phyloP scores from a whole-genome alignment of 2,329 filamentous ascomycete species.

The Mycosphaerella arachidis region DNA sequence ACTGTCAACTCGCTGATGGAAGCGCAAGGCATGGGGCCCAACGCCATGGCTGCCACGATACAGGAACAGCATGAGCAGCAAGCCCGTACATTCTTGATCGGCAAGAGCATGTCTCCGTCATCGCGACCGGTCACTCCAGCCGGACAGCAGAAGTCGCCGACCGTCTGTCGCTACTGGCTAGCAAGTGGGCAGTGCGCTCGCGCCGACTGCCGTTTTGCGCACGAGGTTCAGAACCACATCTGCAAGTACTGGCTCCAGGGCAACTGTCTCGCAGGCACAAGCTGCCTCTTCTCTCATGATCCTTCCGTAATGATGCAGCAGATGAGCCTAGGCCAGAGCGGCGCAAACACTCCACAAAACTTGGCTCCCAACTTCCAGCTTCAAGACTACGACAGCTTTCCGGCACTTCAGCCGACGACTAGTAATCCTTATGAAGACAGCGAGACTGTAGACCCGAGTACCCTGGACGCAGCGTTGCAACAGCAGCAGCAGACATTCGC shows the following conservation, averaged over 20 bases:
- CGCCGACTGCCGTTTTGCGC: slow-evolving; percentile 94
- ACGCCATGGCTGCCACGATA: slow-evolving; percentile 23
- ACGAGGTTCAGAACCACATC: slow-evolving; percentile 89
- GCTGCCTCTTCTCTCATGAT: slow-evolving; percentile 96
- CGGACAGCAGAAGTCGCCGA: slow-evolving; percentile 71
- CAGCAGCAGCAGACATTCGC: slow-evolving; percentile 41
- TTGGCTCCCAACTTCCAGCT: slow-evolving; percentile 68
- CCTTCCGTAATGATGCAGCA: slow-evolving; percentile 80
- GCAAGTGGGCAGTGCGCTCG: slow-evolving; percentile 92
- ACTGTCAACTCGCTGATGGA: slow-evolving; percentile 89
- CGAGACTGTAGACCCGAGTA: slow-evolving; percentile 33
- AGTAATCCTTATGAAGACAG: slow-evolving; percentile 42
- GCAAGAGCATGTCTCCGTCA: slow-evolving; percentile 77
- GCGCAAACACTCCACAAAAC: slow-evolving; percentile 59
- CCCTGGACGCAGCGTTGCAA: slow-evolving; percentile 41
- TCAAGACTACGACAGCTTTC: slow-evolving; percentile 81
- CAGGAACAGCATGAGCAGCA: slow-evolving; percentile 32
- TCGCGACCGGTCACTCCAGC: slow-evolving; percentile 71
- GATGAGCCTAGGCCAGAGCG: slow-evolving; percentile 61
- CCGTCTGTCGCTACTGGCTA: slow-evolving; percentile 96
- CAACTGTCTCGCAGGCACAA: slow-evolving; percentile 87
- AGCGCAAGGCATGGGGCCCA: slow-evolving; percentile 51
- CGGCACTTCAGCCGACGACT: slow-evolving; percentile 56
- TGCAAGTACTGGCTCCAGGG: slow-evolving; percentile 99
- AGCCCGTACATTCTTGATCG: slow-evolving; percentile 67